phyloP scores from a whole-genome alignment of 495 filamentous ascomycete genomes.

The Xylaria nigripes region DNA sequence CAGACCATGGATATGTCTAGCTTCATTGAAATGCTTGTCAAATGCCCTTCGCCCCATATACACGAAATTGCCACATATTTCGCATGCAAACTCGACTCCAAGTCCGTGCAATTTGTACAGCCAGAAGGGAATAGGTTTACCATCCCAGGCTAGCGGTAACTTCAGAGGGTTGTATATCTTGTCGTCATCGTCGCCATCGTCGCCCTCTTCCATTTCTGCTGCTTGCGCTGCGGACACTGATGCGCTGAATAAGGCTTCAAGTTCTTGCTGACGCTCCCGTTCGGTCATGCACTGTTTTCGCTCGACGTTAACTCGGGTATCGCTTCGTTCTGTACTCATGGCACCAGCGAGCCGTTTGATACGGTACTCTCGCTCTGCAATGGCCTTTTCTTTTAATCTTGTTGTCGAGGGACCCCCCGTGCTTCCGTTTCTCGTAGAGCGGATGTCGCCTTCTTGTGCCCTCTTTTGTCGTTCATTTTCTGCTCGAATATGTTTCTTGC shows the following conservation, averaged over 20 bases:
- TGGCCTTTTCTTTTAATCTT: slow-evolving; percentile 76
- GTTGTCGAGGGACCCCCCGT: slow-evolving; percentile 33
- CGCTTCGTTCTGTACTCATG: slow-evolving; percentile 70
- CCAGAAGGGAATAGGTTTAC: slow-evolving; percentile 98
- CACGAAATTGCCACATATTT: slow-evolving; percentile 95
- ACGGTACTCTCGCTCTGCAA: slow-evolving; percentile 82
- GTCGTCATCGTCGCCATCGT: slow-evolving; percentile 63
- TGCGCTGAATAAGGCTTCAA: slow-evolving; percentile 69
- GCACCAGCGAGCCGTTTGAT: slow-evolving; percentile 65
- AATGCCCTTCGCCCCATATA: slow-evolving; percentile 95
- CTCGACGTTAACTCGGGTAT: slow-evolving; percentile 88
- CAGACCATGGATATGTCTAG: slow-evolving; percentile 81
- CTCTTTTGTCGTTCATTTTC: slow-evolving; percentile 49
- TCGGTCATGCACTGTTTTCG: slow-evolving; percentile 94
- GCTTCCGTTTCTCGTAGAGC: slow-evolving; percentile 21
- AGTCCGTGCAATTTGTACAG: slow-evolving; percentile 94
- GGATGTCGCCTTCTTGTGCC: slow-evolving; percentile 17
- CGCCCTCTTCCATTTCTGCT: slow-evolving; percentile 45
- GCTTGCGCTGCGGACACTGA: slow-evolving; percentile 37
- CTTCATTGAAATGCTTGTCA: slow-evolving; percentile 96
- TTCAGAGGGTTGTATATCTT: slow-evolving; percentile 96
- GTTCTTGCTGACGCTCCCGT: slow-evolving; percentile 81
- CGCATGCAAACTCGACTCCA: slow-evolving; percentile 89
- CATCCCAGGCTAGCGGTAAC: slow-evolving; percentile 91
- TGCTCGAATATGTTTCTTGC: slow-evolving; percentile 85